Conservation (phyloP, 257 asterid genomes). For the Solanum rostratum region DNA sequence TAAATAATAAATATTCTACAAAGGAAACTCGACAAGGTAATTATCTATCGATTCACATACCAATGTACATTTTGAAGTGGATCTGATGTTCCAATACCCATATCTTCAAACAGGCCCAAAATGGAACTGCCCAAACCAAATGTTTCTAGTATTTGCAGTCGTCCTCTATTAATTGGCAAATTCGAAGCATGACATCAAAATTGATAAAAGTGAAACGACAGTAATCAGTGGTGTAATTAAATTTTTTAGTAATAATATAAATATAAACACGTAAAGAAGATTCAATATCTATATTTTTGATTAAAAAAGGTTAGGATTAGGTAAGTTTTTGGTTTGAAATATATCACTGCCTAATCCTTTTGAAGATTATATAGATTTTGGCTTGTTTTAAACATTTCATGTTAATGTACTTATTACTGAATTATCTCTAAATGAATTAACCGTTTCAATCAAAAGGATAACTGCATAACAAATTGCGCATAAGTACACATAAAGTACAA, state of each 20-base stretch:
- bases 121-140: background rate
- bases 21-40: no score
- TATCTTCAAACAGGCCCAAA: background rate
- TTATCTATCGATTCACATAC: no score
- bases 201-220: background rate
- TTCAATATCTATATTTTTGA: background rate
- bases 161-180: background rate
- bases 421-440: no score
- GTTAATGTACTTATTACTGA: background rate
- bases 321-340: no score
- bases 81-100: background rate
- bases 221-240: background rate
- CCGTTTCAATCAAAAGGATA: background rate
- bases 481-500: background rate
- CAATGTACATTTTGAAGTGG: background rate
- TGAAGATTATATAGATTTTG: no score
- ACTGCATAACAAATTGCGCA: background rate
- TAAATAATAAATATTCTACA: no score
- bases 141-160: no score
- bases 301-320: background rate
- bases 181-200: background rate
- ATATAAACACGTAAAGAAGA: background rate
- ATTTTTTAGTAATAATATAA: background rate
- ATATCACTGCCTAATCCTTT: background rate
- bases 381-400: no score